Conservation (phyloP, 202 grass and related monocot genomes). For the Setaria italica region DNA sequence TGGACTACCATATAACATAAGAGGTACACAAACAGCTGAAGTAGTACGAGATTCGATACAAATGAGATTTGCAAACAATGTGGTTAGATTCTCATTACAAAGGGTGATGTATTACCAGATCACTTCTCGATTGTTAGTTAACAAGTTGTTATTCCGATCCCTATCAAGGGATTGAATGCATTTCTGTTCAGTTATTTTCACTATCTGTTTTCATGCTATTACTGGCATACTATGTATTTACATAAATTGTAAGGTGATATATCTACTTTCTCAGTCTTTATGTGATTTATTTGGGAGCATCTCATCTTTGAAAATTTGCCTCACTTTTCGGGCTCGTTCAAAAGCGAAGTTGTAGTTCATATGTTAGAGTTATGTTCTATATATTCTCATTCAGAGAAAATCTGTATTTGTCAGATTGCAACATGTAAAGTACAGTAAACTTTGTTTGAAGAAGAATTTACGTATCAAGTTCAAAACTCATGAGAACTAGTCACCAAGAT, state of each 20-base stretch:
- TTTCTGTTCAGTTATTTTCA: too few species aligned
- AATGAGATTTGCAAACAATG: background rate
- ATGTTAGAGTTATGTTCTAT: background rate
- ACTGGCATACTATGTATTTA: background rate
- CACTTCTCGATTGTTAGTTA: background rate
- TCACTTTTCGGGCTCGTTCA: background rate
- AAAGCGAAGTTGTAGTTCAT: background rate
- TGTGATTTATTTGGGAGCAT: background rate
- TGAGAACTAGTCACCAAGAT: background rate
- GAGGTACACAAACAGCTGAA: background rate
- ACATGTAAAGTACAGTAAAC: background rate
- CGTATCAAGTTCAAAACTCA: background rate
- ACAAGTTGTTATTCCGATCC: too few species aligned
- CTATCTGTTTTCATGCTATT: background rate
- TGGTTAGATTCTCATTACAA: background rate
- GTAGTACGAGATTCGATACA: conserved; percentile 5
- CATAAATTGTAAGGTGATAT: background rate
- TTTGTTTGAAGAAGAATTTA: background rate
- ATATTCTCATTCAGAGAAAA: background rate
- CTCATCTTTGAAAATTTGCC: background rate
- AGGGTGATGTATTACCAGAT: background rate
- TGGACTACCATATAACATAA: background rate
- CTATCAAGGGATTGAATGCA: background rate
- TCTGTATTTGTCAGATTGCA: background rate
- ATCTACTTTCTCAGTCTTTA: background rate